Evolutionary conservation across 2,329 filamentous ascomycete species (phyloP), one percentile per base, ranked within the genome.

Genomic region (Diaporthe sp.): DNA sequence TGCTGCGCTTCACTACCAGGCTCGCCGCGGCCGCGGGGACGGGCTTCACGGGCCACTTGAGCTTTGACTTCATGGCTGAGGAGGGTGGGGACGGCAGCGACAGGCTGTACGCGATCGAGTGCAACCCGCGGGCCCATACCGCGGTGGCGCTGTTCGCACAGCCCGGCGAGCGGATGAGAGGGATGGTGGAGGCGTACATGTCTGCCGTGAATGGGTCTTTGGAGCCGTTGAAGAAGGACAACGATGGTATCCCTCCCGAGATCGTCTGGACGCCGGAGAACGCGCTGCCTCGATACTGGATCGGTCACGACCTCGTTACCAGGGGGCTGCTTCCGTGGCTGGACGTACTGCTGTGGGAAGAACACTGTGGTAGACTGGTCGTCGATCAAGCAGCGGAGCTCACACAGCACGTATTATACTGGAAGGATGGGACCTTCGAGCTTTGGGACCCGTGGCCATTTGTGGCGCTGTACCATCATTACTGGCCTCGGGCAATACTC

Each of bases 111-210:
- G 91, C 92, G 0, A 94, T 94, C 74, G 92, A 94, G 80, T 94
- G 92, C 80, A 94, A 94, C 74, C 93, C 93, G 0, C 86, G 93
- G 19, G 91, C 90, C 0, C 92, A 94, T 79, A 94, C 93, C 0
- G 93, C 93, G 0, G 89, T 92, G 0, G 86, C 91, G 1, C 83
- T 94, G 0, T 93, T 94, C 80, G 81, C 81, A 31, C 84, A 84
- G 49, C 81, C 82, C 4, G 84, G 84, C 5, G 79, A 82, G 2
- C 82, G 85, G n/a, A 84, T 84, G 31, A 83, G 84, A 1, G 84
- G 87, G 34, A 83, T 92, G 79, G 85, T 87, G 1, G 83, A 86
- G 17, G 87, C 86, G 3, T 94, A 93, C 77, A 82, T 93, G 19
- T 85, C 84, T 0, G 78, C 87, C 0, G 81, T 92, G 0, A 80